Evolutionary conservation across 495 filamentous ascomycete species (phyloP), one percentile per base, ranked within the genome.

Genomic region (Aspergillus indologenus): DNA sequence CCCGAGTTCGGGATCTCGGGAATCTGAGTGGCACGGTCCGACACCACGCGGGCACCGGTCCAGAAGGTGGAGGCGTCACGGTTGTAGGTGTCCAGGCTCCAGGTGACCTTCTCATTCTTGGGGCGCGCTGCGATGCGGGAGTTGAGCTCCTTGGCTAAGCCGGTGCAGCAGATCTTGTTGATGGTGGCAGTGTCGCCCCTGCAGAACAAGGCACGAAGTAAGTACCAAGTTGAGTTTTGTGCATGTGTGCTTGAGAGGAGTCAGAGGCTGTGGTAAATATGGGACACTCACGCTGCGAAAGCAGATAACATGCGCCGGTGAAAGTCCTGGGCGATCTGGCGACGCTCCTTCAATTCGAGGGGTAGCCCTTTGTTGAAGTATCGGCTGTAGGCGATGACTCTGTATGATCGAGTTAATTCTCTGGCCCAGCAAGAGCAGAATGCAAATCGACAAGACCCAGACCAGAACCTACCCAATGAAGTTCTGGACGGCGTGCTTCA

Each of bases 281-380:
- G 12, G 34, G 26, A 34, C 15, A 50, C 82, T 76, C 75, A 85
- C 83, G 70, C 60, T 26, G 91, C 90, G 57, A 93, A 82, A 9
- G 88, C 85, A 56, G 79, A 80, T 64, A 89, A 88, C 85, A 96
- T 89, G 60, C 78, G 67, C 21, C 74, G 61, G 67, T 96, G 87
- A 14, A 94, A 72, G 0, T 76, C 76, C 18, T 77, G 73, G 15
- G 78, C 75, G 23, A 79, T 71, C 34, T 69, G 54, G 29, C 70
- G 61, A 14, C 72, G 73, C 12, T 79, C 67, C 59, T 76, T 77
- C 61, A 80, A 66, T 11, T 68, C 65, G 1, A 85, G 78, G 14
- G 71, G 68, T 12, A 70, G 50, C 4, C 58, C 60, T 19, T 64
- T 67, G 47, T 65, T 66, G 15, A 68, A 40, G 50, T 60, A 63